Conservation (phyloP, 2,329 filamentous ascomycete genomes). For the Fusarium keratoplasticum region DNA sequence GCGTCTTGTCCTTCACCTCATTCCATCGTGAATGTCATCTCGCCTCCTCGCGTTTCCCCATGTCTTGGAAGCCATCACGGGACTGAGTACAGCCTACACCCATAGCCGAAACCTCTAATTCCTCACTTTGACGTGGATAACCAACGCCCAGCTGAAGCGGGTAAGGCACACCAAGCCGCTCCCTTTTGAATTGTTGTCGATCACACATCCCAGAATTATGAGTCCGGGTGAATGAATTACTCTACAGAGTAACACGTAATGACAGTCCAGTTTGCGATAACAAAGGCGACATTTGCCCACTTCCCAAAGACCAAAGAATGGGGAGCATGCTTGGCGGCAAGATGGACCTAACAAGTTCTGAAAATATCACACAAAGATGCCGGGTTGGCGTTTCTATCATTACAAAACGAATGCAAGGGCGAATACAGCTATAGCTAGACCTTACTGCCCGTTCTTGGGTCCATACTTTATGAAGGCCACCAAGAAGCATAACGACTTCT, state of each 20-base stretch:
- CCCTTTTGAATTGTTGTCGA: neutral
- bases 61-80: neutral
- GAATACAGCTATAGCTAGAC: neutral
- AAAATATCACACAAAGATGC: neutral
- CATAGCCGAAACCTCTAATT: slow-evolving; percentile 5
- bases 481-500: neutral
- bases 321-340: neutral
- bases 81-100: too few species aligned
- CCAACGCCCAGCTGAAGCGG: neutral
- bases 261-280: neutral
- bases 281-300: neutral
- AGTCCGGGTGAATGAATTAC: neutral
- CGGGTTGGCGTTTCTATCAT: neutral
- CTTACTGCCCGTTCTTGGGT: neutral
- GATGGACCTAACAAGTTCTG: slow-evolving; percentile 2
- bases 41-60: neutral
- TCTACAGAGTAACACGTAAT: neutral
- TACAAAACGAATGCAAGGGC: neutral
- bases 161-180: neutral
- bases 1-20: neutral
- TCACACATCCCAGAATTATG: neutral
- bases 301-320: neutral
- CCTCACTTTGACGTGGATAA: neutral
- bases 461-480: neutral
- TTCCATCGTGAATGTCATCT: neutral